phyloP scores from a whole-genome alignment of 441 rosid species.

The Metrosideros polymorpha region DNA sequence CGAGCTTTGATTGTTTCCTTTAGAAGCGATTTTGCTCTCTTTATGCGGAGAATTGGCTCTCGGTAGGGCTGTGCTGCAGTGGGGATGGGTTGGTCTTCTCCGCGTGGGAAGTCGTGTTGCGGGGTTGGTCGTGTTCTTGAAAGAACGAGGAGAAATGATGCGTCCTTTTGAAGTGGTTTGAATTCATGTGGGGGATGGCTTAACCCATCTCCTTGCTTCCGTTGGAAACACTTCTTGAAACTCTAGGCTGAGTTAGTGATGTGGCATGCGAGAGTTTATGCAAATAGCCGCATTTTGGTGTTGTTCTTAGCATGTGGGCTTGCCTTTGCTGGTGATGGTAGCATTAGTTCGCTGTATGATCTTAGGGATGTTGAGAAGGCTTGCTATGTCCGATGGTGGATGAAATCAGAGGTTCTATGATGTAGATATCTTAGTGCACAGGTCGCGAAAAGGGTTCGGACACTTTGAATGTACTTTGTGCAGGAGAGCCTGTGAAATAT shows the following conservation, averaged over 20 bases:
- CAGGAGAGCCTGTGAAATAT: not conserved
- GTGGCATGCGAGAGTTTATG: not conserved
- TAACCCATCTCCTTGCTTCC: not conserved
- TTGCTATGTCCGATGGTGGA: not conserved
- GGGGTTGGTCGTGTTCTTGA: not conserved
- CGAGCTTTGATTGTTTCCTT: not conserved
- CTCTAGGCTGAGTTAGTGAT: not conserved
- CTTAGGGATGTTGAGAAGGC: not conserved
- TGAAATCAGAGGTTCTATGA: not conserved
- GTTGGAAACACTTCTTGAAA: not conserved
- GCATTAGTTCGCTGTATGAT: not conserved
- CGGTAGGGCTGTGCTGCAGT: not conserved
- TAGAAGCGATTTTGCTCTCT: not conserved
- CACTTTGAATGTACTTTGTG: not conserved
- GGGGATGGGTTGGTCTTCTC: not conserved
- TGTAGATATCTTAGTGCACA: not conserved
- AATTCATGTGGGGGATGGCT: not conserved
- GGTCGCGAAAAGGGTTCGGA: not conserved
- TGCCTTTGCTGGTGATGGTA: not conserved
- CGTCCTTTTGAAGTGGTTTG: not conserved
- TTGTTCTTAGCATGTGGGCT: not conserved
- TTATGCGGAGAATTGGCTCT: not conserved
- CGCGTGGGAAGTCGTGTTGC: not conserved
- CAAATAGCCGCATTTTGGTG: not conserved
- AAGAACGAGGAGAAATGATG: not conserved